Base-by-base conservation (phyloP, 1,139 yeast species). In the Kodamaea fungicola region DNA sequence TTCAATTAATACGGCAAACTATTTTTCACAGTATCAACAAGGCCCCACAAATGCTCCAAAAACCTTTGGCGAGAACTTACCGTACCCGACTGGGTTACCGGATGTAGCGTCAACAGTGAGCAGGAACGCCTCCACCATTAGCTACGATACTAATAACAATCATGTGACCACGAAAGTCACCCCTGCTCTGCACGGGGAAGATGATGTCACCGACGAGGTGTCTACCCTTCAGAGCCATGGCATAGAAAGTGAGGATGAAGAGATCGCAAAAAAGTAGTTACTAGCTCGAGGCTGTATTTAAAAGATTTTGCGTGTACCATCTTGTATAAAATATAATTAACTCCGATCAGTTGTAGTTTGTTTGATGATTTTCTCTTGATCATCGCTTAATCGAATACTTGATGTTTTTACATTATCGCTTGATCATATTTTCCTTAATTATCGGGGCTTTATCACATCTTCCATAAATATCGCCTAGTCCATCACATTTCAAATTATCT, bases 1-100 rank as follows among this genome's bases (percentile, higher is more conserved):
- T 38, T 43, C 49, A 6, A 47, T 50, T 7, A 45, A 44, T 31
- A 45, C 55, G 8, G 53, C 50, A 10, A 51, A 43, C 37, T 52
- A 49, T 35, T 51, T 47, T 37, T 50, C 52, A 3, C 59, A 46
- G 32, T 45, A 43, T 28, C 43, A 31, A 16, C 39, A 13, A 25
- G 32, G n/a, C 33, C 12, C 8, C 26, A 26, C 21, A 21, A 22
- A 8, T 24, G 21, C 7, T 30, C 30, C 10, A 12, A 25, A 19
- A 8, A 42, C 42, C 30, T 43, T 35, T 32, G 47, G 49, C 12
- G 52, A 48, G 7, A 10, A 33, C 9, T 47, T 48, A 33, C 42
- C 51, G 22, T 48, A 48, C 25, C 52, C 50, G 6, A 42, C 50
- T 3, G 42, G 34, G 16, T 37, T 44, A 13, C 49, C 44, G 7